Base-by-base conservation (phyloP, 306 rosid species). In the Benincasa hispida region DNA sequence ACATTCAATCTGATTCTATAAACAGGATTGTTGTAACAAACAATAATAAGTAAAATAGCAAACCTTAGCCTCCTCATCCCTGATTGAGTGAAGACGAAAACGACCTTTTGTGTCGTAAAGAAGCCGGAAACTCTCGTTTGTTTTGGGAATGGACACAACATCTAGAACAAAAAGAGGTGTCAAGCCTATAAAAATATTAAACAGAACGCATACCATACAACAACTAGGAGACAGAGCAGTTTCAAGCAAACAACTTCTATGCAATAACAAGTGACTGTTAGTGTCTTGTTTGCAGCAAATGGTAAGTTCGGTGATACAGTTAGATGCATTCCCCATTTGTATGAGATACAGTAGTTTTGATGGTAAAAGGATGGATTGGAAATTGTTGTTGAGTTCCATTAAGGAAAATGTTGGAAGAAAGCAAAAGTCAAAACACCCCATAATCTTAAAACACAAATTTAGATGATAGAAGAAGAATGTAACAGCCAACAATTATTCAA, bases 61-160 rank as follows among this genome's bases (percentile, higher is more conserved):
- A 42, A 92, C 97, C 97, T 90, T 92, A 0, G 96, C 88, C 85
- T 90, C 93, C 0, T 92, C 97, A 60, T 92, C 97, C 81, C 88
- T 88, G 65, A 92, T 66, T 0, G 96, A 90, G 83, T 88, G 97
- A 50, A 92, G 96, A 67, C 93, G 89, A 73, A 90, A 92, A 18
- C 93, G 93, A 13, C 97, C 97, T 79, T 92, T 92, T 0, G 97
- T 90, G 82, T 92, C 97, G 48, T 88, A 92, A 0, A 92, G 93
- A 59, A 92, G 91, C 54, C 97, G 97, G 76, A 92, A 92, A 59
- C 83, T 92, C 86, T 92, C 97, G 41, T 87, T 90, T 0, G 97
- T 90, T 58, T 92, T 92, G 0, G 97, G 97, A 72, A 92, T 92
- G 5, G 97, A 88, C 37, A 92, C 92, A 78, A 90, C 97, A 86